phyloP scores from a whole-genome alignment of 1,139 yeast species.

The Candida pseudoviswanathii region DNA sequence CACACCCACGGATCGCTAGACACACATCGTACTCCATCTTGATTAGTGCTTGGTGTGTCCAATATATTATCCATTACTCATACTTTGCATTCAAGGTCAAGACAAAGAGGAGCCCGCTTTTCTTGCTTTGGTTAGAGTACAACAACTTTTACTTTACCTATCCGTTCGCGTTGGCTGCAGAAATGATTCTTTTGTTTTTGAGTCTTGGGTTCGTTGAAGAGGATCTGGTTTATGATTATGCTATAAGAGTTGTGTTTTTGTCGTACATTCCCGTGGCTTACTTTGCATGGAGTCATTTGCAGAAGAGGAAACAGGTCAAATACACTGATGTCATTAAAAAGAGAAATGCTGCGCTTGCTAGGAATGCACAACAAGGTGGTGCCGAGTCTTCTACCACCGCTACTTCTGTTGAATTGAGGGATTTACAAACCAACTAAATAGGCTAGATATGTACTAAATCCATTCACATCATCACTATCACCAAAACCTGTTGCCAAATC shows the following conservation, averaged over 20 bases:
- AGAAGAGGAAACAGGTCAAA: conserved; percentile 23
- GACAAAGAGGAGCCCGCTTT: conserved; percentile 37
- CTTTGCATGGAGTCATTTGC: conserved; percentile 37
- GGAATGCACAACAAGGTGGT: neutral
- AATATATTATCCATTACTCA: conserved; percentile 43
- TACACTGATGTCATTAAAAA: conserved; percentile 28
- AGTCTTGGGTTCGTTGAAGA: conserved; percentile 48
- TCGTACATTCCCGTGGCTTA: conserved; percentile 41
- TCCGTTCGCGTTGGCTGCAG: conserved; percentile 51
- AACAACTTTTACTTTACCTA: conserved; percentile 43
- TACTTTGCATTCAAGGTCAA: conserved; percentile 51
- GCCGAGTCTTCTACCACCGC: conserved; percentile 2
- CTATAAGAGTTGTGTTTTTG: conserved; percentile 30
- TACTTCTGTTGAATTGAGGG: neutral
- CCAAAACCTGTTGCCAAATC: neutral
- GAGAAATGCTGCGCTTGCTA: conserved; percentile 14
- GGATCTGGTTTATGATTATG: conserved; percentile 28
- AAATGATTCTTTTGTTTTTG: conserved; percentile 54
- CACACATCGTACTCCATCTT: conserved; percentile 51
- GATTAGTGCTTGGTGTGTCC: conserved; percentile 47
- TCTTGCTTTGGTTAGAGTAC: conserved; percentile 42
- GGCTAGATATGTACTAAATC: no score
- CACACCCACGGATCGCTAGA: conserved; percentile 52
- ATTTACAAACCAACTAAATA: no score
- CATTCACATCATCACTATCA: neutral